Conservation (phyloP, 1,139 yeast species). For the Williopsis jadinii region DNA sequence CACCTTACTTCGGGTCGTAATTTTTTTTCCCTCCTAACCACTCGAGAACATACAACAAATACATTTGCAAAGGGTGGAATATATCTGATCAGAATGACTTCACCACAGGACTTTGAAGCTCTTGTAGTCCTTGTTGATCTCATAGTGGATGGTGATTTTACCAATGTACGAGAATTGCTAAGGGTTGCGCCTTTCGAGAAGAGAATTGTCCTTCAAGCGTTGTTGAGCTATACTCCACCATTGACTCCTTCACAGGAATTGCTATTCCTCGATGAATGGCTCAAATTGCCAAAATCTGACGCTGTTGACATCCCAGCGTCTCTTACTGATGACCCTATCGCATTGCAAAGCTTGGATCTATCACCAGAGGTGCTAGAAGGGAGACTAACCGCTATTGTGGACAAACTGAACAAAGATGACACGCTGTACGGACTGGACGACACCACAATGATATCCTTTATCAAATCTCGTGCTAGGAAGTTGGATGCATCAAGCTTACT, state of each 20-base stretch:
- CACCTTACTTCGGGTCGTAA: too few relatives aligned
- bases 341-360: background rate
- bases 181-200: background rate
- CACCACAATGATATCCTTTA: constrained; percentile 2
- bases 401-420: background rate
- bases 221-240: constrained; percentile 8
- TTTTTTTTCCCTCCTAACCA: too few relatives aligned
- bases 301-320: background rate
- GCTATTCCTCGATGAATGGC: constrained; percentile 3
- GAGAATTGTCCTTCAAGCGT: constrained; percentile 2
- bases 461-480: constrained; percentile 5
- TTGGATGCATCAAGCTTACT: background rate
- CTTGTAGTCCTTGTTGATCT: background rate
- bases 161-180: background rate
- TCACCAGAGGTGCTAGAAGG: background rate
- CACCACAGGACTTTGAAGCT: background rate
- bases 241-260: constrained; percentile 5
- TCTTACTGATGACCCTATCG: background rate
- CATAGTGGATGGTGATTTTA: background rate
- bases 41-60: too few relatives aligned
- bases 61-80: too few relatives aligned
- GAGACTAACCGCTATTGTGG: background rate
- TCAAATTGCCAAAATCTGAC: background rate
- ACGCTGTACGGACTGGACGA: background rate
- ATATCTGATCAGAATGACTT: background rate